phyloP scores from a whole-genome alignment of 768 basidiomycete species.

The Phylloporus scabripes region DNA sequence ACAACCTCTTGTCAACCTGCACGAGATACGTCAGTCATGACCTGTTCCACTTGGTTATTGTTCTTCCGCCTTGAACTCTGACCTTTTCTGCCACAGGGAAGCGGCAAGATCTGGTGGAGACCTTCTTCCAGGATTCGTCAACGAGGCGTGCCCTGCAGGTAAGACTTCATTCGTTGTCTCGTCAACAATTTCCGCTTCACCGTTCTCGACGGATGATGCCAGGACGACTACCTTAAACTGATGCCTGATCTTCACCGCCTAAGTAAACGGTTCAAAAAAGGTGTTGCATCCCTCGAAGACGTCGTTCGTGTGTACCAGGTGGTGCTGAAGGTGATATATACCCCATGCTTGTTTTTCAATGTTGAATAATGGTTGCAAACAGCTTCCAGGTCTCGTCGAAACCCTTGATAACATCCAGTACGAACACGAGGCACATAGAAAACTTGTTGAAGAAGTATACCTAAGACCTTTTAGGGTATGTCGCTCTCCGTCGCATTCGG shows the following conservation, averaged over 20 bases:
- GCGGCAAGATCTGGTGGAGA: slow-evolving; percentile 82
- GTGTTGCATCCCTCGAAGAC: slow-evolving; percentile 82
- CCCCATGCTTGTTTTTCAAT: neutral
- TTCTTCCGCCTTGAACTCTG: neutral
- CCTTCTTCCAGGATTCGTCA: slow-evolving; percentile 74
- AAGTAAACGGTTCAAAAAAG: slow-evolving; percentile 85
- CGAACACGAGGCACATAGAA: slow-evolving; percentile 41
- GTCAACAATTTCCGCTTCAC: neutral
- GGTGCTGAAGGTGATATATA: slow-evolving; percentile 58
- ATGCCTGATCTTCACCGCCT: slow-evolving; percentile 95
- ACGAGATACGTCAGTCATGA: slow-evolving; percentile 73
- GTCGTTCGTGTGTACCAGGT: slow-evolving; percentile 96
- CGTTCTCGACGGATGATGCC: slow-evolving; percentile 3
- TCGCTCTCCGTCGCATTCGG: neutral
- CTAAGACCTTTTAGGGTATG: slow-evolving; percentile 54
- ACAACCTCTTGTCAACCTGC: slow-evolving; percentile 89
- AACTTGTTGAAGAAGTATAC: slow-evolving; percentile 66
- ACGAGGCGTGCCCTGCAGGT: slow-evolving; percentile 73
- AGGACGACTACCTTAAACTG: slow-evolving; percentile 83
- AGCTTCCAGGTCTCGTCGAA: slow-evolving; percentile 76
- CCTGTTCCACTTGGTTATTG: neutral
- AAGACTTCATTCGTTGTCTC: neutral
- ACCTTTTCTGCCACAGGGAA: slow-evolving; percentile 45
- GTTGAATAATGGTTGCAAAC: neutral
- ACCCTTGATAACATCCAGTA: slow-evolving; percentile 48